phyloP scores from a whole-genome alignment of 1,284 basidiomycete species.

The Puccinia novopanici region DNA sequence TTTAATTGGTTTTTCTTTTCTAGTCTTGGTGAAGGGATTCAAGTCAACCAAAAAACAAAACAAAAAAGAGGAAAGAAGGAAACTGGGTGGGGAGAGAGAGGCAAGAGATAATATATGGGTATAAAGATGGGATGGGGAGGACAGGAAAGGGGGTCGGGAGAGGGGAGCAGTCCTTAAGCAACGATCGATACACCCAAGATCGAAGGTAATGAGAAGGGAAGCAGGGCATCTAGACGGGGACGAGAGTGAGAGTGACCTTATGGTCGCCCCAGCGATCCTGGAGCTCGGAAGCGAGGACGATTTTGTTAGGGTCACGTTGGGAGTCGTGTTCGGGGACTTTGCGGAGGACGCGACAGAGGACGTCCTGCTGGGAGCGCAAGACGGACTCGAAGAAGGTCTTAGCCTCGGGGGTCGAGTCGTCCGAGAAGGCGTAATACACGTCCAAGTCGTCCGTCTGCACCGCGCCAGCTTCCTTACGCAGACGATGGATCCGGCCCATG shows the following conservation, averaged over 20 bases:
- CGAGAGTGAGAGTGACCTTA: constrained; percentile 52
- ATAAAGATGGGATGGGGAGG: too few species aligned
- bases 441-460: constrained; percentile 92
- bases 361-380: constrained; percentile 70
- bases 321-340: constrained; percentile 68
- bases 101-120: too few species aligned
- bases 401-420: constrained; percentile 67
- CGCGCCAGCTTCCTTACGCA: constrained; percentile 91
- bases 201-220: neutral
- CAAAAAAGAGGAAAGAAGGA: too few species aligned
- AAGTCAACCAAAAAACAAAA: too few species aligned
- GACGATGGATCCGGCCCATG: constrained; percentile 90
- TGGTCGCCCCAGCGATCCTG: constrained; percentile 52
- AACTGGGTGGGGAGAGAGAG: too few species aligned
- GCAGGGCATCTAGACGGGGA: constrained; percentile 29
- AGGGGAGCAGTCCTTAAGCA: too few species aligned
- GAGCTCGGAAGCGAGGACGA: constrained; percentile 61
- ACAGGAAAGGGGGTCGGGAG: too few species aligned
- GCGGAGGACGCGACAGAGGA: constrained; percentile 76
- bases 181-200: too few species aligned
- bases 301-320: constrained; percentile 57
- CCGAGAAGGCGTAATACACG: constrained; percentile 81
- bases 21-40: too few species aligned
- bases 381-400: constrained; percentile 66
- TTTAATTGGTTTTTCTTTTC: too few species aligned